Evolutionary conservation across 176 grass and related monocot genomes (phyloP).

Genomic region (maize (Zea mays)): Zm-B73-REFERENCE-NAM-5.0 NC_050104.1:120962001-120962500

Average conservation of each 20-base stretch:
- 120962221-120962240: neutral
- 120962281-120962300: neutral
- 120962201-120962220: neutral
- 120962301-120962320: neutral
- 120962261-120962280: slow-evolving; percentile 26
- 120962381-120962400: no score
- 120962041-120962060: neutral
- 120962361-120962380: no score
- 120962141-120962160: neutral
- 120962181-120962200: neutral
- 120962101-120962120: neutral
- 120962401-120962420: no score
- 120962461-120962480: no score
- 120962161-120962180: neutral
- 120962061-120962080: neutral
- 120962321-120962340: neutral
- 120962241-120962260: slow-evolving; percentile 8
- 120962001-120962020: neutral
- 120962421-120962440: no score
- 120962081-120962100: neutral
- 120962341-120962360: no score
- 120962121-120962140: neutral
- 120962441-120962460: no score
- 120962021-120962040: neutral
- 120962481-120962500: no score